phyloP scores from a whole-genome alignment of 2,329 filamentous ascomycete genomes.

The Ilyonectria robusta region DNA sequence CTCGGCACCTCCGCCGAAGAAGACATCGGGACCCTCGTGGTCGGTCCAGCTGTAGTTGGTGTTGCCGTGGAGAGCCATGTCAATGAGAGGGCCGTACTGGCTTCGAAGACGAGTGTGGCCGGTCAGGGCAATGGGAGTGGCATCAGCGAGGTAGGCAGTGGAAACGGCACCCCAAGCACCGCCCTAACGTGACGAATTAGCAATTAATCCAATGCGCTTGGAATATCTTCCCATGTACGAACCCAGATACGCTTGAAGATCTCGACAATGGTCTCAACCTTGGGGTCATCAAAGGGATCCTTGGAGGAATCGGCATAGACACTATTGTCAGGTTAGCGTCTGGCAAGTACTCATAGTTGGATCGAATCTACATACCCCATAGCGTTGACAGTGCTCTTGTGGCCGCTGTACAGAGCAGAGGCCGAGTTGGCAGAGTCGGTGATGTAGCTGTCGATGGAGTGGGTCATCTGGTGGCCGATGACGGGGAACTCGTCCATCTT shows the following conservation, averaged over 20 bases:
- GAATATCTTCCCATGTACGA: constrained; percentile 50
- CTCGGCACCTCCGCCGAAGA: constrained; percentile 87
- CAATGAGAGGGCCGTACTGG: constrained; percentile 79
- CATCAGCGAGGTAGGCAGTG: constrained; percentile 86
- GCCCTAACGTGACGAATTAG: constrained; percentile 51
- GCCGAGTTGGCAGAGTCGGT: constrained; percentile 91
- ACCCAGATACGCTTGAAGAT: constrained; percentile 80
- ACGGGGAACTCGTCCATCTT: constrained; percentile 87
- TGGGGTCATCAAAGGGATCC: constrained; percentile 84
- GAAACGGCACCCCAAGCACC: constrained; percentile 78
- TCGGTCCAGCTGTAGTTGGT: constrained; percentile 87
- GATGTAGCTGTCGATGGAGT: constrained; percentile 88
- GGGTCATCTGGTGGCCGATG: constrained; percentile 91
- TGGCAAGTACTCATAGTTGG: neutral
- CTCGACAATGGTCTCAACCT: constrained; percentile 87
- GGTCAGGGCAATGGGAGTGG: constrained; percentile 82
- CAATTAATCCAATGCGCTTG: neutral
- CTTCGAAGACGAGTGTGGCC: constrained; percentile 80
- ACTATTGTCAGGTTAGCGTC: constrained; percentile 48
- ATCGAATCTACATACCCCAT: constrained; percentile 67
- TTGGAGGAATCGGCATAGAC: constrained; percentile 84
- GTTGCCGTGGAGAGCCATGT: constrained; percentile 82
- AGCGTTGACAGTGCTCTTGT: constrained; percentile 88
- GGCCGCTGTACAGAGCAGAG: constrained; percentile 84
- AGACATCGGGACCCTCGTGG: constrained; percentile 82